These are phyloP conservation scores for Poa pratensis DNA, from an alignment of 176 grass and related monocot species.

Conservation along the genomic window DNA sequence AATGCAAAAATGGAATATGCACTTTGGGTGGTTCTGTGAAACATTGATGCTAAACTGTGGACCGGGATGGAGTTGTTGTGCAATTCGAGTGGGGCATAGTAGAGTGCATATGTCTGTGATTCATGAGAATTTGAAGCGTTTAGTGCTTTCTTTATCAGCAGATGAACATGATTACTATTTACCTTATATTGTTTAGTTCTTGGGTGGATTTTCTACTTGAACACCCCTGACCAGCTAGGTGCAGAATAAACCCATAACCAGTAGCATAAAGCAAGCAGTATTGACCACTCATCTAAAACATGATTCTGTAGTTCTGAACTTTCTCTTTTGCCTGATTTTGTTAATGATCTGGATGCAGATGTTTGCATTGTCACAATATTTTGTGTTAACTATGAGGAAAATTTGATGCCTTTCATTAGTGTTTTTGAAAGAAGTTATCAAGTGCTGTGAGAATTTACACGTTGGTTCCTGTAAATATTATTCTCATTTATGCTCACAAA, in stretches of 20 bases:
- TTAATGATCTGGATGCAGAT: conserved; percentile 21
- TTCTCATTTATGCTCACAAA: conserved; percentile 7
- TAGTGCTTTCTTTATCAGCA: neutral
- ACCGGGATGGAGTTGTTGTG: conserved; percentile 15
- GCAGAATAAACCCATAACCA: conserved; percentile 4
- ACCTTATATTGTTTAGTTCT: neutral
- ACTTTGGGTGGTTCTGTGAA: conserved; percentile 5
- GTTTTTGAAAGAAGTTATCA: neutral
- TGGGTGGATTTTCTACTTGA: neutral
- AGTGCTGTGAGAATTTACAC: neutral
- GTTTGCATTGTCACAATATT: neutral
- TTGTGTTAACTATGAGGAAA: neutral
- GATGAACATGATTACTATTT: conserved; percentile 15
- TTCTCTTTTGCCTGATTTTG: neutral
- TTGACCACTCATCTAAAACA: neutral
- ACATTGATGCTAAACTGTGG: neutral
- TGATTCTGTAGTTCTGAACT: neutral
- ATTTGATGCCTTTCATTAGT: neutral
- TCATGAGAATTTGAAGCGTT: conserved; percentile 25
- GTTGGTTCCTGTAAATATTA: neutral
- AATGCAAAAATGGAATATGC: neutral
- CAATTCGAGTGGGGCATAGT: neutral
- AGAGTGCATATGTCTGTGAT: conserved; percentile 1
- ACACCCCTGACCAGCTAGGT: neutral
- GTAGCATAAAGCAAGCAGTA: neutral